Conservation (phyloP, 2,329 filamentous ascomycete genomes). For the Calonectria multiphialidica region DNA sequence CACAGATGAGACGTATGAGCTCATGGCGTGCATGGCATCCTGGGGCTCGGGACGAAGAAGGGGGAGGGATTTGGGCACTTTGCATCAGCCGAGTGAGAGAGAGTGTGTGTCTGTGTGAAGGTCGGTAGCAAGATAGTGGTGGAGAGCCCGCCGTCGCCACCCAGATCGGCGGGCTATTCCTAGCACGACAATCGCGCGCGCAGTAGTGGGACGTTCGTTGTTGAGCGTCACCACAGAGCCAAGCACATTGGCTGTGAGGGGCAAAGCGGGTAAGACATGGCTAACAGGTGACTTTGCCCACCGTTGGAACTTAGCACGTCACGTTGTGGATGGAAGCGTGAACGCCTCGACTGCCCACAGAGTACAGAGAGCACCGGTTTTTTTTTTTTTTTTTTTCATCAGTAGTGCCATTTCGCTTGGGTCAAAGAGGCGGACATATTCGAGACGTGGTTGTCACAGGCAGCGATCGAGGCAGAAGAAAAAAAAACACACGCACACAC, state of each 20-base stretch:
- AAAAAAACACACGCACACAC: too few species aligned
- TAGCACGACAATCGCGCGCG: slow-evolving; percentile 31
- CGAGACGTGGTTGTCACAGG: background rate
- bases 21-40: slow-evolving; percentile 17
- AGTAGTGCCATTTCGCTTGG: background rate
- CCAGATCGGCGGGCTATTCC: slow-evolving; percentile 36
- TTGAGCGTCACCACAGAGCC: slow-evolving; percentile 1
- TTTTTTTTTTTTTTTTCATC: background rate
- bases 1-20: slow-evolving; percentile 15
- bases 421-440: background rate
- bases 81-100: slow-evolving; percentile 4
- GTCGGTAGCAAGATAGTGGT: slow-evolving; percentile 2
- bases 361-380: background rate
- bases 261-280: slow-evolving; percentile 25
- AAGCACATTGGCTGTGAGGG: slow-evolving; percentile 16
- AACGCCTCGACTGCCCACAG: background rate
- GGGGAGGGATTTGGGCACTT: background rate
- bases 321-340: slow-evolving; percentile 14
- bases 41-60: slow-evolving; percentile 13
- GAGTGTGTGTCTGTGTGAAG: slow-evolving; percentile 5
- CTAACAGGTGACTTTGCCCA: slow-evolving; percentile 21
- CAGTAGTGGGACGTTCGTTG: slow-evolving; percentile 17
- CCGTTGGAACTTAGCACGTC: slow-evolving; percentile 12
- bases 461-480: background rate
- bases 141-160: slow-evolving; percentile 33